A percentile compares a stretch with the other conserved stretches of the same genome.
phyloP scores from a whole-genome alignment of 73 alveolate species.

The Paramecium sexaurelia region DNA sequence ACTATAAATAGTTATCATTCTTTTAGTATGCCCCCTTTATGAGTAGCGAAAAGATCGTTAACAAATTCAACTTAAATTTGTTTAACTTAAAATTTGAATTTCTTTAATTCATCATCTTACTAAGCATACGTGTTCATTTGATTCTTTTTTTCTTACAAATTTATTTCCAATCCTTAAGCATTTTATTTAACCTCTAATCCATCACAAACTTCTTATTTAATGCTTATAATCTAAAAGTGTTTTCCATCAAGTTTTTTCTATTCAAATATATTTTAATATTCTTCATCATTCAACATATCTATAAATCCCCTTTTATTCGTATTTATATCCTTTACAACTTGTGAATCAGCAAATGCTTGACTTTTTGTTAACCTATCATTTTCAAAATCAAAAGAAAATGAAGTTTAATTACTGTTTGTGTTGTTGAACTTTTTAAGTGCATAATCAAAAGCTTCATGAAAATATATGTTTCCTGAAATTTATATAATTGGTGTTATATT shows the following conservation, averaged over 20 bases:
- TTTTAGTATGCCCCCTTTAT: background rate
- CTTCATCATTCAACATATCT: background rate
- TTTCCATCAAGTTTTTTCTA: too few species aligned
- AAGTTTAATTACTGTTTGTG: background rate
- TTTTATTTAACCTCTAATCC: too few species aligned
- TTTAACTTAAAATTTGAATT: background rate
- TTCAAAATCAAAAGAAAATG: too few species aligned
- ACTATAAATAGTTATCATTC: too few species aligned
- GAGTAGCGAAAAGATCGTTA: background rate
- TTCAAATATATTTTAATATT: background rate
- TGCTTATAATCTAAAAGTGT: too few species aligned
- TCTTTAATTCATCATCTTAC: background rate
- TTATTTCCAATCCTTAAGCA: too few species aligned
- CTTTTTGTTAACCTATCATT: too few species aligned
- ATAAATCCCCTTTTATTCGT: background rate
- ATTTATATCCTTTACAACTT: too few species aligned
- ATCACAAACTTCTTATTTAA: too few species aligned
- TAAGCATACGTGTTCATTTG: background rate
- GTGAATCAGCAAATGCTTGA: too few species aligned
- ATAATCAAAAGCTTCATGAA: background rate
- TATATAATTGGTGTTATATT: background rate
- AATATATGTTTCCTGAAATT: background rate
- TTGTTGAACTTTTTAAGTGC: background rate
- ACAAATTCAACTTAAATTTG: background rate
- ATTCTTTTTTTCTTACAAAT: too few species aligned